These are phyloP conservation scores for Entelexis sorbosivorans DNA, from an alignment of 1,139 yeast species.

Conservation along the genomic window DNA sequence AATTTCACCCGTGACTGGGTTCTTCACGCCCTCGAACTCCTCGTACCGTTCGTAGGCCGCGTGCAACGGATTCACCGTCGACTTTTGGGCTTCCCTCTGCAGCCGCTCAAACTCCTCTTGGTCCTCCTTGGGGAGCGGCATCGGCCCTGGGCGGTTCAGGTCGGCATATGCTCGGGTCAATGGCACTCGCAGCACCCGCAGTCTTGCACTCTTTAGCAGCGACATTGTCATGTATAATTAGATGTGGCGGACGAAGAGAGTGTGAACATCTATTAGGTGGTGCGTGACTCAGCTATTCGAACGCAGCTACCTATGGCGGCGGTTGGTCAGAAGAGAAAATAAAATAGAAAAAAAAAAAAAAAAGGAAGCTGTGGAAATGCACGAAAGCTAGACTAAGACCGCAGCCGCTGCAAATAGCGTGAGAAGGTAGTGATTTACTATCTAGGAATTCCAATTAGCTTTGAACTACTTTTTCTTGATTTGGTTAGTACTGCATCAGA, in stretches of 20 bases:
- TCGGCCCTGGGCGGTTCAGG: conserved; percentile 55
- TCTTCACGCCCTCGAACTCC: conserved; percentile 89
- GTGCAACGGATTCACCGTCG: conserved; percentile 39
- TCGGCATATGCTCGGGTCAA: conserved; percentile 11
- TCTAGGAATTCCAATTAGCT: background rate
- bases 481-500: conserved; percentile 36
- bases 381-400: too few species aligned
- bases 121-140: conserved; percentile 69
- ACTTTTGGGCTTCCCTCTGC: conserved; percentile 56
- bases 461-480: background rate
- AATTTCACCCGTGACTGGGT: conserved; percentile 87
- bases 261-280: background rate
- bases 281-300: background rate
- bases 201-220: background rate
- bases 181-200: background rate
- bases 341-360: too few species aligned
- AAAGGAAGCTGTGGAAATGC: background rate
- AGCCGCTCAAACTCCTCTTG: conserved; percentile 87
- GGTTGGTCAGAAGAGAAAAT: too few species aligned
- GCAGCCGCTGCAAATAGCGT: too few species aligned
- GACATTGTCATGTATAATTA: background rate
- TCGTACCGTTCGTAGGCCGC: conserved; percentile 69
- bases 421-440: background rate
- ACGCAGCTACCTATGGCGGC: too few species aligned
- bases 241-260: background rate